Percentiles rank a stretch among this genome's conserved stretches.
These are phyloP conservation scores for Talaromyces rugulosus DNA, from an alignment of 2,329 filamentous ascomycete species.

Conservation along the genomic window DNA sequence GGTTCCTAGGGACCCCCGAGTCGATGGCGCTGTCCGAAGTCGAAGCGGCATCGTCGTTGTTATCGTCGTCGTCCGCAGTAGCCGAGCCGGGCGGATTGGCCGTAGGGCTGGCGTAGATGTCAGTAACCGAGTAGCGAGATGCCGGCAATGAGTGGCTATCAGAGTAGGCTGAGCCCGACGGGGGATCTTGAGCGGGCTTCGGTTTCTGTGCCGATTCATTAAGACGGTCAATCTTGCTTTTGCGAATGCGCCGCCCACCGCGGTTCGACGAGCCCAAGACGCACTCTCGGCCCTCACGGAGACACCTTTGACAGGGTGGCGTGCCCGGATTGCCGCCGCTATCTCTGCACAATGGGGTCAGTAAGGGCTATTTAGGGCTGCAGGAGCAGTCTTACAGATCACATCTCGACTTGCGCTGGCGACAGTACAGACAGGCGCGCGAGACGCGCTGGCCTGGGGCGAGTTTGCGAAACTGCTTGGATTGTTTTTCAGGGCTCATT, in stretches of 20 bases:
- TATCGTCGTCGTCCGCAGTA: conserved; percentile 35
- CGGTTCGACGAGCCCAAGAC: conserved; percentile 57
- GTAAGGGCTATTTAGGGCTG: not conserved
- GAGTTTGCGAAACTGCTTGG: conserved; percentile 20
- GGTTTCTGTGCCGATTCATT: conserved; percentile 17
- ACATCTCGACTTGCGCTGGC: conserved; percentile 49
- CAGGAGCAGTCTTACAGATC: conserved; percentile 38
- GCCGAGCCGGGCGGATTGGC: conserved; percentile 24
- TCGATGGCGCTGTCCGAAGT: conserved; percentile 34
- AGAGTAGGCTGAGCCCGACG: conserved; percentile 23
- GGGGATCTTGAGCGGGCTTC: conserved; percentile 24
- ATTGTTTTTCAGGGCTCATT: conserved; percentile 11
- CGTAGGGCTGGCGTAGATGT: conserved; percentile 31
- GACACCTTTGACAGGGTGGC: conserved; percentile 56
- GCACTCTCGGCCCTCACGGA: conserved; percentile 55
- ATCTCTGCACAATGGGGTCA: conserved; percentile 27
- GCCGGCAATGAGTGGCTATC: conserved; percentile 22
- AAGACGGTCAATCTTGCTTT: conserved; percentile 42
- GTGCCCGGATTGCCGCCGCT: conserved; percentile 46
- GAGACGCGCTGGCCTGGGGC: conserved; percentile 40
- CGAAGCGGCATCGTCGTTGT: conserved; percentile 22
- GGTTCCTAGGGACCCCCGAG: conserved; percentile 39
- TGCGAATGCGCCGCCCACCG: conserved; percentile 55
- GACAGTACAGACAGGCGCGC: conserved; percentile 46
- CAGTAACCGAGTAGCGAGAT: conserved; percentile 28